These are phyloP conservation scores for Russula sp. DNA, from an alignment of 768 basidiomycete species.

Conservation along the genomic window DNA sequence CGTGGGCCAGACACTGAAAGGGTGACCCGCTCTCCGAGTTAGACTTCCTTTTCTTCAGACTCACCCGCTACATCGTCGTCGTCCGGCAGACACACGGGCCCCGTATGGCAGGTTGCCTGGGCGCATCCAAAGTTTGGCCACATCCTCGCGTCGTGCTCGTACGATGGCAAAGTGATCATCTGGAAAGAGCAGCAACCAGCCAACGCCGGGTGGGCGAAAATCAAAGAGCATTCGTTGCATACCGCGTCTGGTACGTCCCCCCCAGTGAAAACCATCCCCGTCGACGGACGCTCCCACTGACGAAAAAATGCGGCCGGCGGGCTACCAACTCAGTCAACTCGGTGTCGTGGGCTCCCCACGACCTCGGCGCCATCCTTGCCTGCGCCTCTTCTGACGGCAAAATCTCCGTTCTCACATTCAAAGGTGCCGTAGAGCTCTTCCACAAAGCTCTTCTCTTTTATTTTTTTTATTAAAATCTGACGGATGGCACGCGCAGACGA, in stretches of 20 bases:
- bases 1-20: slow-evolving; percentile 69
- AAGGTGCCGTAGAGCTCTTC: slow-evolving; percentile 55
- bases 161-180: slow-evolving; percentile 96
- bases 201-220: slow-evolving; percentile 74
- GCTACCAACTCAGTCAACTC: slow-evolving; percentile 70
- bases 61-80: background rate
- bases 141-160: slow-evolving; percentile 96
- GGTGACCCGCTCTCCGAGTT: slow-evolving; percentile 39
- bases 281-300: background rate
- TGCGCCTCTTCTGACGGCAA: slow-evolving; percentile 98
- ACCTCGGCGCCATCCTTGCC: slow-evolving; percentile 92
- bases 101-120: slow-evolving; percentile 98
- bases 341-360: slow-evolving; percentile 98
- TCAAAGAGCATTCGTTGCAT: slow-evolving; percentile 93
- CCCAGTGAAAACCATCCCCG: background rate
- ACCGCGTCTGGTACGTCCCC: slow-evolving; percentile 74
- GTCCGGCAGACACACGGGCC: slow-evolving; percentile 76
- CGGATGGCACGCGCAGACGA: slow-evolving; percentile 56
- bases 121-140: slow-evolving; percentile 96
- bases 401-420: slow-evolving; percentile 93
- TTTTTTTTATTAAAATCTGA: background rate
- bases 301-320: background rate
- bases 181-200: slow-evolving; percentile 81
- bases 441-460: background rate
- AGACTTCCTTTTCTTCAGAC: background rate